Base-by-base conservation (phyloP, 2,329 filamentous ascomycete genomes). In the Aspergillus proliferans region DNA sequence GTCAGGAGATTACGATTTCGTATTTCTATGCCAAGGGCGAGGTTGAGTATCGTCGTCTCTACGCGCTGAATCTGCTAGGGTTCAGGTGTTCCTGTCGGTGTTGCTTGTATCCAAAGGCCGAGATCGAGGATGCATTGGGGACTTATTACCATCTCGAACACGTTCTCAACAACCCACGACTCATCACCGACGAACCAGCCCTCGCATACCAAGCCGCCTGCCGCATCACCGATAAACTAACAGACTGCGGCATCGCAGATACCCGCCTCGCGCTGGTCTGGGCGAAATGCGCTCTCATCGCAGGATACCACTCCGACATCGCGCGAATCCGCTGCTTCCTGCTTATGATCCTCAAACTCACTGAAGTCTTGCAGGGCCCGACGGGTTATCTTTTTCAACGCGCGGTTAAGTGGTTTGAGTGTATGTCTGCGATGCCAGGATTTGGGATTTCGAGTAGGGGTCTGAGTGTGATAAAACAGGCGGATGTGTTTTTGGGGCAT, bases 81-180 rank as follows among this genome's bases (percentile, higher is more conserved):
- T 67, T 64, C 46, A 34, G 53, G 3, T 67, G 64, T 45, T 34
- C 22, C 12, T 67, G 65, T 51, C 36, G 51, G 3, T 22, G 33
- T 3, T 67, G 64, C 46, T 19, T 45, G 38, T 10, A 42, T 2
- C 52, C 51, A 8, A 46, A 46, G 2, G 14, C 14, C 4, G 10
- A 26, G 3, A 22, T 55, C 2, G 61, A 64, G 22, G 26, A 45
- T 7, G 43, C 46, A 0, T 44, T 62, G n/a, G 41, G 43, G 7
- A 45, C 48, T 3, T 46, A 49, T 15, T 24, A 45, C 22, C 41
- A 47, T 4, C 33, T 56, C 28, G 51, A 53, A 4, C 19, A 22
- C 2, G 46, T 44, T 7, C 40, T 55, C 18, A 45, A 44, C 1
- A 36, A 48, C 10, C 36, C 43, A 12, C 14, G 43, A 1, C 46